These are phyloP conservation scores for Sordariomycetes sp. DNA, from an alignment of 2,329 filamentous ascomycete species.

Conservation along the genomic window DNA sequence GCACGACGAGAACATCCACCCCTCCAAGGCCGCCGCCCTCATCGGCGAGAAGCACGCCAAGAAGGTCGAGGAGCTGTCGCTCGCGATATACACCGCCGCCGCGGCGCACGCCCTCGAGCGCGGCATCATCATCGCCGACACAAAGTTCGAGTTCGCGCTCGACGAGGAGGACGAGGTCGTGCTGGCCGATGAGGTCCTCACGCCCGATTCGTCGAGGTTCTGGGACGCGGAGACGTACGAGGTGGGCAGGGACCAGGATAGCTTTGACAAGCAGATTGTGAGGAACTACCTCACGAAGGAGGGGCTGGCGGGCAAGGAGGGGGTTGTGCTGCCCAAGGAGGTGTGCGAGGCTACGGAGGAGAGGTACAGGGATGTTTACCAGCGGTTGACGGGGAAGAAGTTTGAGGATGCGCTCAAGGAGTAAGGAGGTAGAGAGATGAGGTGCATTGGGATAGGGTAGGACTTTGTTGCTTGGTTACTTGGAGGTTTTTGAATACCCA, in stretches of 20 bases:
- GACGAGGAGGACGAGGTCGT: conserved; percentile 16
- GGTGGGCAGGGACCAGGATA: conserved; percentile 61
- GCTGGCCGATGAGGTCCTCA: conserved; percentile 68
- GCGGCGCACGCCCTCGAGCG: conserved; percentile 42
- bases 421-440: neutral
- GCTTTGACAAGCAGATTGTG: conserved; percentile 80
- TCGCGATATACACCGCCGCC: conserved; percentile 26
- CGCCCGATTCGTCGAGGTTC: conserved; percentile 74
- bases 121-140: conserved; percentile 27
- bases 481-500: neutral
- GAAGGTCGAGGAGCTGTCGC: conserved; percentile 16
- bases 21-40: conserved; percentile 44
- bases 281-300: conserved; percentile 67
- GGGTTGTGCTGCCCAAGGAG: conserved; percentile 49
- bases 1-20: conserved; percentile 77
- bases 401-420: conserved; percentile 17
- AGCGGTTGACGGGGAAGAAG: conserved; percentile 44
- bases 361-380: conserved; percentile 66
- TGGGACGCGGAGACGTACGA: conserved; percentile 58
- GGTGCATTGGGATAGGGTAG: neutral
- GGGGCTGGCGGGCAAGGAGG: conserved; percentile 34
- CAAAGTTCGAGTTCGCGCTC: conserved; percentile 38
- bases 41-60: conserved; percentile 18
- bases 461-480: neutral
- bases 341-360: conserved; percentile 53